Percentiles rank a stretch among this genome's conserved stretches.
Evolutionary conservation across 2,329 filamentous ascomycete species (phyloP).

Genomic region (Tolypocladium guangdongense): DNA sequence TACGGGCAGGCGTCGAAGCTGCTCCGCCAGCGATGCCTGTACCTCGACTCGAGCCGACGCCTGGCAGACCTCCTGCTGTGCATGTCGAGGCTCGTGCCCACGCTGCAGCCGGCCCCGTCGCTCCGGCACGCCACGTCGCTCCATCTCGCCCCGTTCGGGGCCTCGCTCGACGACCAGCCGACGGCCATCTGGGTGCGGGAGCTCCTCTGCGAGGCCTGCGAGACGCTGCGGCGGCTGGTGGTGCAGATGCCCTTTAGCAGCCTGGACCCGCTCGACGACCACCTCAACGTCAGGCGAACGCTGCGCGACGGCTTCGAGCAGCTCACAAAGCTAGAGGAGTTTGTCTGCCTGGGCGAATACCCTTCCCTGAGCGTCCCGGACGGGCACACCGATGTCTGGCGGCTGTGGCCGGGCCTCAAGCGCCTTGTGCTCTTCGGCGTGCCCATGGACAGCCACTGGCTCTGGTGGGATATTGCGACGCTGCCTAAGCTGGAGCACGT

Average conservation of each 20-base stretch:
- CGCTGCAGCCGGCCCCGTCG: constrained; percentile 15
- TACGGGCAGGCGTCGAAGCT: constrained; percentile 27
- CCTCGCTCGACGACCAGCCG: constrained; percentile 25
- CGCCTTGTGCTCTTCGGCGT: constrained; percentile 32
- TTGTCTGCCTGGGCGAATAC: constrained; percentile 35
- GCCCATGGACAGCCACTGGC: constrained; percentile 22
- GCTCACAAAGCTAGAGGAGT: constrained; percentile 33
- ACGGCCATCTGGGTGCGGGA: constrained; percentile 28
- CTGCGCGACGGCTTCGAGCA: constrained; percentile 33
- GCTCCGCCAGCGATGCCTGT: constrained; percentile 33
- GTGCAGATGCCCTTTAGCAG: constrained; percentile 36
- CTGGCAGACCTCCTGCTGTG: constrained; percentile 22
- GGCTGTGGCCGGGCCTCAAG: constrained; percentile 29
- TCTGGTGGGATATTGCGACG: constrained; percentile 27
- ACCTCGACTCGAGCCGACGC: constrained; percentile 27
- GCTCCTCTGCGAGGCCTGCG: constrained; percentile 28
- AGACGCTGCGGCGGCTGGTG: constrained; percentile 31
- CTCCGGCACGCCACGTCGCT: constrained; percentile 26
- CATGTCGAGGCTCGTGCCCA: constrained; percentile 20
- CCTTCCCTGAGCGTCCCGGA: constrained; percentile 25
- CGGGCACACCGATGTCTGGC: constrained; percentile 28
- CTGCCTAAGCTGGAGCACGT: constrained; percentile 27
- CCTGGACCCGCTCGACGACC: constrained; percentile 30
- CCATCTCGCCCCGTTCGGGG: constrained; percentile 28
- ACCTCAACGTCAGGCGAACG: constrained; percentile 24